phyloP scores from a whole-genome alignment of 2,329 filamentous ascomycete genomes.

The Graphiopsis chlorocephala region DNA sequence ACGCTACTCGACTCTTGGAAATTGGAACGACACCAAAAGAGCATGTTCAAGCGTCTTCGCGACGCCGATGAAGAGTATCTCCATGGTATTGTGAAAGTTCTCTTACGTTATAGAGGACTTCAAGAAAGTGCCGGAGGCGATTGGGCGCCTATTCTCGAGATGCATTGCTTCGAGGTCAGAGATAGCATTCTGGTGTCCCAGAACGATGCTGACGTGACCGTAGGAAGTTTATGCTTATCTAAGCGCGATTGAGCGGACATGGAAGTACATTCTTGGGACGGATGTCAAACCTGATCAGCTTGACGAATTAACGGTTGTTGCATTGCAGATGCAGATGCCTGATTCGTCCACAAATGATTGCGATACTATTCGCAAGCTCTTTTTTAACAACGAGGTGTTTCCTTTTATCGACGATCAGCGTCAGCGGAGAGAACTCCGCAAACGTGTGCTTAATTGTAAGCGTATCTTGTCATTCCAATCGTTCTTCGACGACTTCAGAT shows the following conservation, averaged over 20 bases:
- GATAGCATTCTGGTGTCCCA: neutral
- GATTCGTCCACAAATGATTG: neutral
- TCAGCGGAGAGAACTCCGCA: neutral
- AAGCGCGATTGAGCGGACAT: neutral
- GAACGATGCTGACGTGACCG: neutral
- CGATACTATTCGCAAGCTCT: neutral
- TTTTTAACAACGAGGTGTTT: neutral
- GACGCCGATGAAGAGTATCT: neutral
- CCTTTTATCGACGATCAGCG: neutral
- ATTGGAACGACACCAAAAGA: neutral
- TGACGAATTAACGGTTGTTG: neutral
- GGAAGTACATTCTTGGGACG: neutral
- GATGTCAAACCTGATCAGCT: neutral
- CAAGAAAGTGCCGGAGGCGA: neutral
- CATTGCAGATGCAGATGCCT: neutral
- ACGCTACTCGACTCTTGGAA: neutral
- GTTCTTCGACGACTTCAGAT: neutral
- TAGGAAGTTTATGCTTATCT: neutral
- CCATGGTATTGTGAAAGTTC: neutral
- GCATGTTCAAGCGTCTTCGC: neutral
- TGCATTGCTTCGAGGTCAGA: neutral
- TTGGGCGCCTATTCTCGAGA: neutral
- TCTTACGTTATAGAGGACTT: neutral
- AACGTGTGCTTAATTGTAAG: neutral
- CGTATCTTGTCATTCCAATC: neutral